Conservation (phyloP, 116 monocot species). For the Phalaenopsis hybrid region DNA sequence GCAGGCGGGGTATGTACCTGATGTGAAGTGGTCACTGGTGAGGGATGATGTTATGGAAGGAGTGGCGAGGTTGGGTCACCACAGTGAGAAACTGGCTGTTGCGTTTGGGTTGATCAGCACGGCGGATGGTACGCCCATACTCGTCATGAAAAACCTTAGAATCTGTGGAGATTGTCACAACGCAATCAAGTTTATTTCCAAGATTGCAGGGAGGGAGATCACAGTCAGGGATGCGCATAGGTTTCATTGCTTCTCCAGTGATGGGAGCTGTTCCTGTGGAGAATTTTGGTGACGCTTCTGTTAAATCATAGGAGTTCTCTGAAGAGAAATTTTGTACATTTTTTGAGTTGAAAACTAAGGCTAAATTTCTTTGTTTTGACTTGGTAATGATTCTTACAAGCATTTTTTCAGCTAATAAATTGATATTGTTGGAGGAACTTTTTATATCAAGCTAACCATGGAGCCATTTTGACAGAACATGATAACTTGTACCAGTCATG, state of each 20-base stretch:
- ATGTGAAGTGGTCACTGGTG: constrained; percentile 38
- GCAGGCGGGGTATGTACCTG: constrained; percentile 35
- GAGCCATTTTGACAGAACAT: too few relatives aligned
- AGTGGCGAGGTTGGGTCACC: constrained; percentile 42
- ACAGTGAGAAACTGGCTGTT: constrained; percentile 71
- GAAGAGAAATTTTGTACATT: too few relatives aligned
- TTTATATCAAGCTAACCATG: too few relatives aligned
- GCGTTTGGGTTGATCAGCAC: constrained; percentile 62
- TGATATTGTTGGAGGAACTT: too few relatives aligned
- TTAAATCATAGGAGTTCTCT: too few relatives aligned
- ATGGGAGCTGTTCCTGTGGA: constrained; percentile 50
- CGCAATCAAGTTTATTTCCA: constrained; percentile 45
- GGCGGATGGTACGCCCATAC: constrained; percentile 31
- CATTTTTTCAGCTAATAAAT: too few relatives aligned
- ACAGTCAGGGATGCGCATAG: constrained; percentile 58
- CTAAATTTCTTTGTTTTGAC: too few relatives aligned
- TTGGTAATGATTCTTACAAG: too few relatives aligned
- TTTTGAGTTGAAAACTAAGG: too few relatives aligned
- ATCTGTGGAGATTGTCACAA: constrained; percentile 77
- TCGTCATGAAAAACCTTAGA: constrained; percentile 77
- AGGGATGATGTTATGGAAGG: constrained; percentile 39
- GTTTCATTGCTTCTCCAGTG: constrained; percentile 45
- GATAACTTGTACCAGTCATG: too few relatives aligned
- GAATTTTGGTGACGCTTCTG: constrained; percentile 38
- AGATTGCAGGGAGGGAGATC: constrained; percentile 36